These are phyloP conservation scores for Lactuca sativa DNA, from an alignment of 129 eudicot species.

Conservation along the genomic window DNA sequence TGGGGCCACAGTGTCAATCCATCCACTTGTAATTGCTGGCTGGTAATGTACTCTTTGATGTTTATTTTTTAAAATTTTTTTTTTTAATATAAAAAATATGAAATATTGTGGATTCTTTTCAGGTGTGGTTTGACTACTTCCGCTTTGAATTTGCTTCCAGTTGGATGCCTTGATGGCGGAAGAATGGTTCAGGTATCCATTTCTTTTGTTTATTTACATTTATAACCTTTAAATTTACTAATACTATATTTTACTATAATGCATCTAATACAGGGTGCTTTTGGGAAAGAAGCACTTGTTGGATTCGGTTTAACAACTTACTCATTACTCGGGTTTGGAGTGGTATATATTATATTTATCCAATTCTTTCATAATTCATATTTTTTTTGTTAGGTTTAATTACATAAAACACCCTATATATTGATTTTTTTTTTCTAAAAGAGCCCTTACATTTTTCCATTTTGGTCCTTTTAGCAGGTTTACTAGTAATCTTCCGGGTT, in stretches of 20 bases:
- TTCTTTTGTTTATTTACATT: slow-evolving; percentile 3
- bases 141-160: slow-evolving; percentile 94
- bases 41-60: slow-evolving; percentile 58
- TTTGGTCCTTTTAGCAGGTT: too few relatives aligned
- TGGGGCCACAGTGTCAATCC: slow-evolving; percentile 83
- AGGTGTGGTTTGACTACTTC: slow-evolving; percentile 99
- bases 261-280: slow-evolving; percentile 75
- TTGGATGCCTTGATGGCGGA: slow-evolving; percentile 99
- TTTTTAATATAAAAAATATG: slow-evolving; percentile 5
- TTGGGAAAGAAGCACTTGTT: slow-evolving; percentile 67
- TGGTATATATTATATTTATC: slow-evolving; percentile 48
- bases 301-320: slow-evolving; percentile 87
- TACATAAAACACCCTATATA: too few relatives aligned
- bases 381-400: background rate
- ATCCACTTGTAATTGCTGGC: slow-evolving; percentile 99
- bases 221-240: slow-evolving; percentile 18
- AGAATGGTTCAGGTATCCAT: slow-evolving; percentile 80
- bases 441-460: too few relatives aligned
- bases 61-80: background rate
- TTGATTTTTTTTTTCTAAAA: too few relatives aligned
- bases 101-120: background rate
- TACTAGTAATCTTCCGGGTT: too few relatives aligned
- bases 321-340: slow-evolving; percentile 83
- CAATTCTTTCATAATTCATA: background rate
- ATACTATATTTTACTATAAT: background rate